Evolutionary conservation across 1,284 basidiomycete genomes (phyloP).

Genomic region (Pseudozyma thailandica): DNA sequence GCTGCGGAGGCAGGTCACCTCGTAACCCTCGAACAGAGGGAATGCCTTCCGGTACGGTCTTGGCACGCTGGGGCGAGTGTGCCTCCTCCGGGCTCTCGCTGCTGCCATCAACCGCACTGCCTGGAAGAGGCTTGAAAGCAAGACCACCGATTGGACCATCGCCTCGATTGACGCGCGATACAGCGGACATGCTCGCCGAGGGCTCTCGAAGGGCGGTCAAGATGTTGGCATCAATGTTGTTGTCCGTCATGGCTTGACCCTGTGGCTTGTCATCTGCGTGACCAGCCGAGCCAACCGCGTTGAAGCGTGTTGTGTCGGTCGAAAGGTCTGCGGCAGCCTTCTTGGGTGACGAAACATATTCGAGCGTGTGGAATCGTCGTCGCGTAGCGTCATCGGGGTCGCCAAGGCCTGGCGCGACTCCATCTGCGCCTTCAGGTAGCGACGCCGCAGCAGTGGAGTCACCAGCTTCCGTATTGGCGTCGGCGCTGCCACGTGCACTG

Average conservation of each 20-base stretch:
- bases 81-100: slow-evolving; percentile 13
- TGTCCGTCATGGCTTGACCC: slow-evolving; percentile 2
- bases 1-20: slow-evolving; percentile 18
- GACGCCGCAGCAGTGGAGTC: slow-evolving; percentile 19
- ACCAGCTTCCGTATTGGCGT: slow-evolving; percentile 14
- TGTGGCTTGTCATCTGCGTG: not conserved
- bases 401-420: not conserved
- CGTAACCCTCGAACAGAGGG: slow-evolving; percentile 11
- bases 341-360: slow-evolving; percentile 12
- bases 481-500: slow-evolving; percentile 21
- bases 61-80: slow-evolving; percentile 28
- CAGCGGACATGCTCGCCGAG: slow-evolving; percentile 44
- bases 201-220: slow-evolving; percentile 29
- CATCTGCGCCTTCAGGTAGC: slow-evolving; percentile 1
- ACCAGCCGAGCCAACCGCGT: not conserved
- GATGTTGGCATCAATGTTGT: slow-evolving; percentile 24
- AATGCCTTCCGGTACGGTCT: slow-evolving; percentile 36
- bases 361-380: slow-evolving; percentile 14
- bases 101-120: not conserved
- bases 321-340: not conserved
- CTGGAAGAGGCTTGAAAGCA: not conserved
- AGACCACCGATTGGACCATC: not conserved
- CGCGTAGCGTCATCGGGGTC: slow-evolving; percentile 5
- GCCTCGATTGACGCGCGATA: slow-evolving; percentile 9
- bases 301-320: not conserved